Percentiles rank a stretch among this genome's conserved stretches.
phyloP scores from a whole-genome alignment of 306 rosid species.

The Pueraria montana region DNA sequence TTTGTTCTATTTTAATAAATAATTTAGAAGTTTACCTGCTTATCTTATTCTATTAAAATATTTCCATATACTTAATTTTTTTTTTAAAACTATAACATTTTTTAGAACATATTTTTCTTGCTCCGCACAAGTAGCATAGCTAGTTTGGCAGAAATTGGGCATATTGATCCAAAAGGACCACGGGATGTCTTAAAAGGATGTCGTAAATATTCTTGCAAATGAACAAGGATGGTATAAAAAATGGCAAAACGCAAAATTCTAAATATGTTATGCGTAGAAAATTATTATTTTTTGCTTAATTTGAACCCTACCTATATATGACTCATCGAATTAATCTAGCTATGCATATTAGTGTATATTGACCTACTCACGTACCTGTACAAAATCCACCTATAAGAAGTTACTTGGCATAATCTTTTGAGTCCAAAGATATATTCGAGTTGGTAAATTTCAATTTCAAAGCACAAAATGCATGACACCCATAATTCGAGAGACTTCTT shows the following conservation, averaged over 20 bases:
- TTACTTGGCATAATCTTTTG: not conserved
- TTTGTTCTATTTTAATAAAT: not conserved
- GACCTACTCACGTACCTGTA: not conserved
- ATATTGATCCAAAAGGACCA: not conserved
- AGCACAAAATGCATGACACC: not conserved
- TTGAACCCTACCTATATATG: not conserved
- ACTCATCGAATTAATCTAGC: not conserved
- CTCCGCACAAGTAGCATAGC: not conserved
- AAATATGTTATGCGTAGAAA: not conserved
- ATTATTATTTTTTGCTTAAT: not conserved
- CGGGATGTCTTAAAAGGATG: not conserved
- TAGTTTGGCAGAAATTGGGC: not conserved
- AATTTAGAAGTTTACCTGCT: not conserved
- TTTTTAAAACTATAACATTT: not conserved
- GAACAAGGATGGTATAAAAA: not conserved
- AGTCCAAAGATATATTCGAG: not conserved
- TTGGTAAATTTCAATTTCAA: not conserved
- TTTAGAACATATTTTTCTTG: not conserved
- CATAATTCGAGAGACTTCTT: not conserved
- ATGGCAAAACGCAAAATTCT: not conserved
- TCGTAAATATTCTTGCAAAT: not conserved
- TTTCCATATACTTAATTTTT: not conserved
- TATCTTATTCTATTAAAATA: not conserved
- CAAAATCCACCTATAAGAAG: not conserved
- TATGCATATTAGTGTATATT: not conserved